Evolutionary conservation across 306 rosid species (phyloP).

Genomic region (Rosa rugosa): DNA sequence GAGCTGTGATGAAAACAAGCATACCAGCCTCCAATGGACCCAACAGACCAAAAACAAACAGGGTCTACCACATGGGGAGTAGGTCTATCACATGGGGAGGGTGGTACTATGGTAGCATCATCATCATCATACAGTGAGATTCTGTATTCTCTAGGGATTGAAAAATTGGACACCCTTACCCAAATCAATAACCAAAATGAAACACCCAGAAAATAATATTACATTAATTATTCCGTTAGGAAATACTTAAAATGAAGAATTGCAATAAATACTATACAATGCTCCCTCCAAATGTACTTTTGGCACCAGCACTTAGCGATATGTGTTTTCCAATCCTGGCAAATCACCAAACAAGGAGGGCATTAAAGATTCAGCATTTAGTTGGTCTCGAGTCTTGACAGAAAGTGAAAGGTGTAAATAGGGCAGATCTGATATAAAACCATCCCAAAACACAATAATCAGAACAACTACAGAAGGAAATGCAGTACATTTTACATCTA

Average conservation of each 20-base stretch:
- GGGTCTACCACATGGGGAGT: constrained; percentile 27
- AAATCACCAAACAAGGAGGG: background rate
- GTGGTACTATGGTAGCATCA: background rate
- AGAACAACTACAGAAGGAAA: background rate
- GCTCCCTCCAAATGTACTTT: constrained; percentile 9
- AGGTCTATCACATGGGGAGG: constrained; percentile 26
- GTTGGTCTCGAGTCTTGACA: background rate
- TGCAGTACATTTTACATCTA: constrained; percentile 7
- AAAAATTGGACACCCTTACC: background rate
- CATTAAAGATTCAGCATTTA: constrained; percentile 2
- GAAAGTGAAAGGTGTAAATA: background rate
- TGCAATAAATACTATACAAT: background rate
- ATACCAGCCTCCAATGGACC: constrained; percentile 18
- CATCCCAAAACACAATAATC: constrained; percentile 11
- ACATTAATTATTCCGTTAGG: background rate
- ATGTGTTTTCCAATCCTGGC: background rate
- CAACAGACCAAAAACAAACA: constrained; percentile 7
- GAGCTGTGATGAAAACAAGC: constrained; percentile 19
- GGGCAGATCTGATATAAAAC: background rate
- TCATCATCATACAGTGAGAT: constrained; percentile 5
- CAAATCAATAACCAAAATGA: background rate
- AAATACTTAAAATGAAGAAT: background rate
- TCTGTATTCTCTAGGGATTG: background rate
- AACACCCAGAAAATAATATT: constrained; percentile 1
- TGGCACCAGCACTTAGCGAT: background rate